A percentile compares a stretch with the other conserved stretches of the same genome.
phyloP scores from a whole-genome alignment of 306 rosid genomes.

The Nissolia schottii region DNA sequence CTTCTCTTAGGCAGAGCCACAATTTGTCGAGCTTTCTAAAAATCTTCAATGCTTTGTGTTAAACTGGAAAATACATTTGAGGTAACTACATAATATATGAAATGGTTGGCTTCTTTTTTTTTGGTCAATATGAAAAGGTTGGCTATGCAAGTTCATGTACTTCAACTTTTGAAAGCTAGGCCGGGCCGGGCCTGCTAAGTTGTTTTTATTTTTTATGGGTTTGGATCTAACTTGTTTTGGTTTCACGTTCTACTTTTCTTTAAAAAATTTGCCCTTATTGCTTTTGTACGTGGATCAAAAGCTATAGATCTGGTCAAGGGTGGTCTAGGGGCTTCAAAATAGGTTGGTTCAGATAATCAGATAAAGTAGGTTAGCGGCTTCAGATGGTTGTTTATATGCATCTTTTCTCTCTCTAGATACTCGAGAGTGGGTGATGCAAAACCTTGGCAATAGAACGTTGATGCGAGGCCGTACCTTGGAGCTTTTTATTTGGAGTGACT shows the following conservation, averaged over 20 bases:
- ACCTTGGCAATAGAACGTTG: too few relatives aligned
- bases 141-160: neutral
- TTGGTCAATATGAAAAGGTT: neutral
- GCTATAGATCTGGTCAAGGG: too few relatives aligned
- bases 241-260: neutral
- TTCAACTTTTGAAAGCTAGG: neutral
- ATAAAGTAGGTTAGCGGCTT: too few relatives aligned
- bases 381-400: too few relatives aligned
- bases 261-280: neutral
- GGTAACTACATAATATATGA: neutral
- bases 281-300: too few relatives aligned
- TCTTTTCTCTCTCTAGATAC: too few relatives aligned
- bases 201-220: too few relatives aligned
- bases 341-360: too few relatives aligned
- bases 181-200: neutral
- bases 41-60: neutral
- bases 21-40: slow-evolving; percentile 39
- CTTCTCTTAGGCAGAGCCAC: neutral
- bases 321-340: too few relatives aligned
- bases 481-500: too few relatives aligned
- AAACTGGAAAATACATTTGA: neutral
- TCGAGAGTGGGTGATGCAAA: too few relatives aligned
- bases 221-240: neutral
- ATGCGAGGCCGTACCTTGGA: too few relatives aligned
- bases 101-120: neutral